Percentiles rank a stretch among this genome's conserved stretches.
Conservation (phyloP, 352 stramenopile species). For the Globisporangium barbulae region DNA sequence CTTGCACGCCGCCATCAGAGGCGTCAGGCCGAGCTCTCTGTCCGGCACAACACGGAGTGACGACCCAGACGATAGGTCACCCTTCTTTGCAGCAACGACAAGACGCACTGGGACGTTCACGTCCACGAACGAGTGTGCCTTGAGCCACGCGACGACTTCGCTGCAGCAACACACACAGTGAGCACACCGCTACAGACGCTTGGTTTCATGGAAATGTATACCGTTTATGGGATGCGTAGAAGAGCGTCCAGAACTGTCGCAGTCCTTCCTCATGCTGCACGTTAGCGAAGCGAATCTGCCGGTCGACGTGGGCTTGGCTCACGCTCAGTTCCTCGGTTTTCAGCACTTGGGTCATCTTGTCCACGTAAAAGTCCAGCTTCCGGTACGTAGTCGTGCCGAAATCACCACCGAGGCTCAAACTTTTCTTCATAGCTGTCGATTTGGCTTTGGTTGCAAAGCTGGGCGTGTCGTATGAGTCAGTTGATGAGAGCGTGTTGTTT, state of each 20-base stretch:
- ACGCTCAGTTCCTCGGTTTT: slow-evolving; percentile 30
- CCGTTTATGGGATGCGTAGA: slow-evolving; percentile 33
- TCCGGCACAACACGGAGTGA: slow-evolving; percentile 16
- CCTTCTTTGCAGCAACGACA: neutral
- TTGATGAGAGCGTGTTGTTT: slow-evolving; percentile 10
- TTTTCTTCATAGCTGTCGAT: slow-evolving; percentile 2
- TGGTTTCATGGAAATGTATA: slow-evolving; percentile 12
- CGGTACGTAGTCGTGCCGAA: slow-evolving; percentile 20
- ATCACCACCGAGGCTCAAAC: slow-evolving; percentile 10
- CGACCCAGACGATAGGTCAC: neutral
- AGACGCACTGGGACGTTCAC: slow-evolving; percentile 55
- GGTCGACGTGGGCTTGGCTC: slow-evolving; percentile 22
- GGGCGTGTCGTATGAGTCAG: neutral
- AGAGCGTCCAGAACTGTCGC: slow-evolving; percentile 58
- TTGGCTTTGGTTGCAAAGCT: neutral
- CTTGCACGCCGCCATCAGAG: slow-evolving; percentile 66
- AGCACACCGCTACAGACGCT: neutral
- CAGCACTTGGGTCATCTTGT: slow-evolving; percentile 35
- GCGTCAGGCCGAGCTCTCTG: slow-evolving; percentile 45
- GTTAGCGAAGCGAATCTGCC: slow-evolving; percentile 29
- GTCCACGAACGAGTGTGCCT: slow-evolving; percentile 56
- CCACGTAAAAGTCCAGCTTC: slow-evolving; percentile 51
- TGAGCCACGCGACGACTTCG: slow-evolving; percentile 59
- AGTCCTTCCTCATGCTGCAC: slow-evolving; percentile 40
- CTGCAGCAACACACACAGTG: slow-evolving; percentile 22